Conservation (phyloP, 805 yeast genomes). For the Saccharomycopsis capsularis region DNA sequence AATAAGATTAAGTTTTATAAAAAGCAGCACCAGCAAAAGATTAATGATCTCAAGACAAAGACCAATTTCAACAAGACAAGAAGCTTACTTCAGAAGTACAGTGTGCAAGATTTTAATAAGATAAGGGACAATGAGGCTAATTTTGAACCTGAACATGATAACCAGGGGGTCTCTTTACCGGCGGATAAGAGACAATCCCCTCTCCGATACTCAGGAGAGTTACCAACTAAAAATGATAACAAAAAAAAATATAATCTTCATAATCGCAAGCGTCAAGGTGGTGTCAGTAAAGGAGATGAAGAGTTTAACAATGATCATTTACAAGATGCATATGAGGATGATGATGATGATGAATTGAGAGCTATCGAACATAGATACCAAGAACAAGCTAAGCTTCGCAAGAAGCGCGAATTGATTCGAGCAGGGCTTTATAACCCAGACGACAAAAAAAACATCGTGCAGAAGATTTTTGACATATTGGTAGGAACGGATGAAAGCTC, state of each 20-base stretch:
- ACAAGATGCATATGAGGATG: constrained; percentile 1
- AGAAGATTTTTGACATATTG: constrained; percentile 12
- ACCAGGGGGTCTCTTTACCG: background rate
- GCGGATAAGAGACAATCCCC: background rate
- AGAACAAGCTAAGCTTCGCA: constrained; percentile 11
- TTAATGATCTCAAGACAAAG: constrained; percentile 14
- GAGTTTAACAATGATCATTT: background rate
- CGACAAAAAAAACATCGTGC: background rate
- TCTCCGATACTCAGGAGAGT: background rate
- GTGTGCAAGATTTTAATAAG: constrained; percentile 14
- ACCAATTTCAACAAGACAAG: constrained; percentile 19
- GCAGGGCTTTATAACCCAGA: constrained; percentile 15
- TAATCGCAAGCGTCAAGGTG: too few relatives aligned
- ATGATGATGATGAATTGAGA: constrained; percentile 13
- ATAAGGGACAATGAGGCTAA: background rate
- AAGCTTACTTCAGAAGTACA: constrained; percentile 18
- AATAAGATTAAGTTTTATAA: constrained; percentile 12
- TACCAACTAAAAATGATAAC: background rate
- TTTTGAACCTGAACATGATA: background rate
- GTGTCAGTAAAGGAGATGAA: background rate
- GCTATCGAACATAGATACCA: constrained; percentile 10
- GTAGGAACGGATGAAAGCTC: constrained; percentile 34
- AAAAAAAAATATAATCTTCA: background rate
- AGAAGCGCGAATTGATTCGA: constrained; percentile 14
- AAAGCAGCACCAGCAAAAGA: constrained; percentile 7